Base-by-base conservation (phyloP, 2,329 filamentous ascomycete species). In the Bipolaris sorokiniana region DNA sequence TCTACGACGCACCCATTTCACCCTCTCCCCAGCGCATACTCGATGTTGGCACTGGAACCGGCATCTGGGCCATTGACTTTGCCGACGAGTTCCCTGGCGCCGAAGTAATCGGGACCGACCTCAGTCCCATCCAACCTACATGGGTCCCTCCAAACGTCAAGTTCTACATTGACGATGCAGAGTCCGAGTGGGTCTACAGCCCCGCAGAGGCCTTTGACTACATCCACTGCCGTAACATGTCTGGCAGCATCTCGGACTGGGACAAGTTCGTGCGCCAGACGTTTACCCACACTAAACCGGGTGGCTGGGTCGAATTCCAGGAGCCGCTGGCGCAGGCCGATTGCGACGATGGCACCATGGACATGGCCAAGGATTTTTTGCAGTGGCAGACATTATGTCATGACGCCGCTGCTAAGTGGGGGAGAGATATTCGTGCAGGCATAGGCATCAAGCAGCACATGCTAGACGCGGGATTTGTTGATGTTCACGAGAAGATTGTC, bases 101-200 rank as follows among this genome's bases (percentile, higher is more conserved):
- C 16, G 66, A 74, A n/a, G 70, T 78, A 40, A 37, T 75, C 3
- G 75, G 76, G 48, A 77, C 70, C 20, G 75, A 78, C 42, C 65
- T 78, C 5, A 68, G 61, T 6, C 74, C 75, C 56, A 76, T 78
- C 49, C 75, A 78, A 57, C 74, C 75, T 10, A 71, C 64, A 20
- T 77, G 73, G 72, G 68, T 76, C 10, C 77, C 78, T 1, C 71
- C 76, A 0, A 78, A 79, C 54, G 69, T 70, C 23, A 72, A 73
- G 50, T 79, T 79, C 68, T 74, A 78, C 62, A 74, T 79, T 51
- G 77, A 79, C 66, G 76, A 79, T 53, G 72, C 71, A 48, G 76
- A 79, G 56, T 63, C 66, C 33, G 73, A 77, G 15, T 79, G 77
- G 77, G 63, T 75, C 5, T 76, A 75, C 36, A 41, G 51, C 7